Base-by-base conservation (phyloP, 805 yeast species). In the Starmerella vitae region DNA sequence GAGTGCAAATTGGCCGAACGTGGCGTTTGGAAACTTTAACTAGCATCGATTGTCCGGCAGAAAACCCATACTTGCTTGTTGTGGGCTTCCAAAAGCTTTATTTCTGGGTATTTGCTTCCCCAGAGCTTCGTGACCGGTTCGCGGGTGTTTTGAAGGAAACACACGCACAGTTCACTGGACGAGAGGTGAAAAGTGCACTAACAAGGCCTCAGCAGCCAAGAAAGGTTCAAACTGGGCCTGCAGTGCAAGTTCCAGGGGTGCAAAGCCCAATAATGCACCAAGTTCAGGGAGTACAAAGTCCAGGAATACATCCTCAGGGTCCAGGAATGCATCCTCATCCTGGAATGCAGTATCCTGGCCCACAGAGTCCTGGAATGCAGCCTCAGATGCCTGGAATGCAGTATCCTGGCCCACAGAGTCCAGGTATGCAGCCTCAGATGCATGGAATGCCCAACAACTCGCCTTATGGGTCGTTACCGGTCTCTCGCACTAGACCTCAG, bases 1-100 rank as follows among this genome's bases (percentile, higher is more conserved):
- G 76, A 1, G 74, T 80, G 51, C 96, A 86, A 59, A 82, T 86
- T 37, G 97, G 97, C 24, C 71, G 95, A 52, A 79, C 93, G 3
- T 86, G 97, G 97, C 76, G 74, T 45, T 62, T 88, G 51, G 80
- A 72, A 43, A 93, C 82, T 49, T 62, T 88, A 46, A 57, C 65
- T 3, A 57, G 59, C 31, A 57, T 86, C 2, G 74, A 75, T 24
- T 65, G 71, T 39, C 82, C 76, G 43, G 41, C 55, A 1, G 47
- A 41, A 25, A 40, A 48, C 21, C 39, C 42, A 9, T 33, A 38
- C 44, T 24, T 68, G 61, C 20, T 68, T 68, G 10, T 68, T 65
- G 63, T 80, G 38, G 63, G 64, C 14, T 66, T 88, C 54, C 79
- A 79, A 30, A 86, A 85, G 54, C 73, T 68, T 33, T 88, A 86